phyloP scores from a whole-genome alignment of 768 basidiomycete species.

The Trametes maxima region DNA sequence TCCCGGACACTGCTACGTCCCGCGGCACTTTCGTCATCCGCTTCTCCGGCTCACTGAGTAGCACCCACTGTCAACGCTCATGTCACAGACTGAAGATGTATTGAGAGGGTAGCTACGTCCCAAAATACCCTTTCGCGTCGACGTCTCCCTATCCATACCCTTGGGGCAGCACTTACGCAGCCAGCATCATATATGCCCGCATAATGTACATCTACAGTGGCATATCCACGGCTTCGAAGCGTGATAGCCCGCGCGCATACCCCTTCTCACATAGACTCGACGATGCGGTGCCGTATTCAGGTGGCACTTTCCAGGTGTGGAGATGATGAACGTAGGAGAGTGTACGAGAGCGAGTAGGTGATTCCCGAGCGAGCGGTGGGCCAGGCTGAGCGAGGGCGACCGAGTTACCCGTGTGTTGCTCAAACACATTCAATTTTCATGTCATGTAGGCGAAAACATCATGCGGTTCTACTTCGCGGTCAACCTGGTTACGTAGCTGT shows the following conservation, averaged over 20 bases:
- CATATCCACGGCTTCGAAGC: not conserved
- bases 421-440: too few relatives aligned
- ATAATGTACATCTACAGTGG: not conserved
- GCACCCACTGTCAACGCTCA: too few relatives aligned
- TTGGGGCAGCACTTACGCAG: not conserved
- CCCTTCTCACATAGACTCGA: conserved; percentile 8
- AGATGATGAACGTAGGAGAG: not conserved
- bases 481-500: too few relatives aligned
- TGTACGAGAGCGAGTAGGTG: too few relatives aligned
- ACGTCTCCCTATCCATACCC: not conserved
- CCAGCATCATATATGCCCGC: not conserved
- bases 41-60: too few relatives aligned
- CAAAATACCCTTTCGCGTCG: not conserved
- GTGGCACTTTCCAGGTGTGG: not conserved
- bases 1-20: too few relatives aligned
- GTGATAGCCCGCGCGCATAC: not conserved
- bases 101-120: not conserved
- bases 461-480: too few relatives aligned
- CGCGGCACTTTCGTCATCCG: too few relatives aligned
- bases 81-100: not conserved
- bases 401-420: too few relatives aligned
- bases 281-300: not conserved
- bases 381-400: too few relatives aligned
- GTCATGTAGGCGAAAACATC: too few relatives aligned
- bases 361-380: too few relatives aligned